Evolutionary conservation across 2,329 filamentous ascomycete genomes (phyloP).

Genomic region (Calonectria pauciramosa): DNA sequence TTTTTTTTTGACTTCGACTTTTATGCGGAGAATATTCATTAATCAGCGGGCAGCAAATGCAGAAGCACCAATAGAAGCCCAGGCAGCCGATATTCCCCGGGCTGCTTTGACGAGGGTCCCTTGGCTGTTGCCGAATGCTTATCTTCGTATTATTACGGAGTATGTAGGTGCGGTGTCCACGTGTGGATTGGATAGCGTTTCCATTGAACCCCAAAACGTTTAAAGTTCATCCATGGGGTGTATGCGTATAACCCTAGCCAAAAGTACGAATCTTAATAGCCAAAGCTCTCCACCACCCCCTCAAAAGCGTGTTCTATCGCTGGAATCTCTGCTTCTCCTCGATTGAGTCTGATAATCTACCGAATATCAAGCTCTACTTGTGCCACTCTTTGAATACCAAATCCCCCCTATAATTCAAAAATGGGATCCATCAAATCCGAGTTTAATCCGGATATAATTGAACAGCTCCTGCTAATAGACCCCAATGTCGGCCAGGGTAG

Average conservation of each 20-base stretch:
- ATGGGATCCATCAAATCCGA: conserved; percentile 1
- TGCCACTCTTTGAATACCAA: not conserved
- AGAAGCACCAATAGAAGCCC: not conserved
- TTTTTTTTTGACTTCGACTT: not conserved
- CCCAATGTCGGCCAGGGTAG: conserved; percentile 2
- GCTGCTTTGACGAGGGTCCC: not conserved
- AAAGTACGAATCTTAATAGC: not conserved
- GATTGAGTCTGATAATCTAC: not conserved
- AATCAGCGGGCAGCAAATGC: no score
- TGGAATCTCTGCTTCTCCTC: not conserved
- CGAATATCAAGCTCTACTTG: not conserved
- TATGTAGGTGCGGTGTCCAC: not conserved
- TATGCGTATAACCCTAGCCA: not conserved
- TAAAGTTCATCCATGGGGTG: not conserved
- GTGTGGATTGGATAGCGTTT: not conserved
- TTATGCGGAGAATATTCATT: not conserved
- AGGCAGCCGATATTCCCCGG: not conserved
- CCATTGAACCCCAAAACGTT: not conserved
- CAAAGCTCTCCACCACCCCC: not conserved
- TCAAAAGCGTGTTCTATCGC: not conserved
- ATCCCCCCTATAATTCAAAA: not conserved
- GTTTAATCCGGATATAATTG: conserved; percentile 7
- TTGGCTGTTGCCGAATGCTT: not conserved
- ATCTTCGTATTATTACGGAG: not conserved
- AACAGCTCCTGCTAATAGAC: conserved; percentile 12